Conservation (phyloP, 345 rosid species). For the Streptanthus diversifolius region DNA sequence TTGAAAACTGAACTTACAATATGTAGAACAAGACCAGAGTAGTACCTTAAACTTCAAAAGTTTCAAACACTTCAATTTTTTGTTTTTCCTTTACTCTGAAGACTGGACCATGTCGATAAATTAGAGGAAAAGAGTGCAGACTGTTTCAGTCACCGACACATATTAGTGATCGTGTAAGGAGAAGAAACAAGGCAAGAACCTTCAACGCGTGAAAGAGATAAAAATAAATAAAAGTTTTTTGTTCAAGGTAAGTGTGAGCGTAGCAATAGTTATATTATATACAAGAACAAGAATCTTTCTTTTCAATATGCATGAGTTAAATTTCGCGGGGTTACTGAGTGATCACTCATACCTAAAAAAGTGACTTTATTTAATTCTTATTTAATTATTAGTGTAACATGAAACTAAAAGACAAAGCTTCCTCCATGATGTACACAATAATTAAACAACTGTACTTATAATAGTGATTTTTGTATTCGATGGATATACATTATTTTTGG, state of each 20-base stretch:
- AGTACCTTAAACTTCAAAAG: constrained; percentile 10
- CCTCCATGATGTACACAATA: constrained; percentile 11
- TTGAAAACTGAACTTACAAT: background rate
- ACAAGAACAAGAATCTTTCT: constrained; percentile 32
- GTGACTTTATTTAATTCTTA: background rate
- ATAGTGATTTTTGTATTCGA: background rate
- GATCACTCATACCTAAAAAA: constrained; percentile 12
- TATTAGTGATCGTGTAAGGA: constrained; percentile 31
- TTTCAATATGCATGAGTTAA: constrained; percentile 36
- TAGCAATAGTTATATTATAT: constrained; percentile 6
- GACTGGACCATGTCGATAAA: background rate
- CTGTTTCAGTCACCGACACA: constrained; percentile 32
- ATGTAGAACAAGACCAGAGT: constrained; percentile 22
- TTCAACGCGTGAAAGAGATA: constrained; percentile 32
- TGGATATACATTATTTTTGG: constrained; percentile 13
- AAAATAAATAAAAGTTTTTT: background rate
- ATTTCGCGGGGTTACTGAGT: constrained; percentile 18
- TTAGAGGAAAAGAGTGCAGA: background rate
- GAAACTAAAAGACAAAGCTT: background rate
- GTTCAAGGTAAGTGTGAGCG: constrained; percentile 9
- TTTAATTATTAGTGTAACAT: background rate
- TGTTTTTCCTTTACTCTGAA: background rate
- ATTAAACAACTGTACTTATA: background rate
- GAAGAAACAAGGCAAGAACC: constrained; percentile 23
- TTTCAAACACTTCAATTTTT: background rate